These are phyloP conservation scores for Trypanosoma scelopori DNA, from an alignment of 208 protist genomes.

Conservation along the genomic window DNA sequence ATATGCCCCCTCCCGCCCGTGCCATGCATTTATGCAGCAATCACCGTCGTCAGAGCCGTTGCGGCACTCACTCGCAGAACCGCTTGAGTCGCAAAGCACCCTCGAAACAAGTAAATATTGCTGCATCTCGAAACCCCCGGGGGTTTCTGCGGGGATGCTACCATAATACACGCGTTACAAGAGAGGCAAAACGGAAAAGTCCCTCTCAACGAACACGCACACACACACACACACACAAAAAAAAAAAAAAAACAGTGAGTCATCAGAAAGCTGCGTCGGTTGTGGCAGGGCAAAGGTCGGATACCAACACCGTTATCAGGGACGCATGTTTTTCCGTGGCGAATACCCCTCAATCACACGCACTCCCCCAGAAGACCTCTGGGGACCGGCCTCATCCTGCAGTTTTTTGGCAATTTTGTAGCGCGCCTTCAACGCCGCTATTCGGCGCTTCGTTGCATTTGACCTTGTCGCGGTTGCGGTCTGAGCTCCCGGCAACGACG, in stretches of 20 bases:
- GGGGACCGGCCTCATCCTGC: slow-evolving; percentile 29
- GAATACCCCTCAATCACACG: slow-evolving; percentile 67
- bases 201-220: too few species aligned
- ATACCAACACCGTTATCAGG: background rate
- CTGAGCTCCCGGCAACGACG: background rate
- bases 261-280: background rate
- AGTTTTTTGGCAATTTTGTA: slow-evolving; percentile 59
- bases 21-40: too few species aligned
- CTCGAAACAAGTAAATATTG: background rate
- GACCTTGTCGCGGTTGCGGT: background rate
- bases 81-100: too few species aligned
- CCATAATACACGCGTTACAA: background rate
- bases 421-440: slow-evolving; percentile 76
- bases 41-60: too few species aligned
- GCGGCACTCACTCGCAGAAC: too few species aligned
- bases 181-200: background rate
- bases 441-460: slow-evolving; percentile 42
- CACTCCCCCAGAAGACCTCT: slow-evolving; percentile 31
- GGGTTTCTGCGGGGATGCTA: background rate
- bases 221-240: too few species aligned
- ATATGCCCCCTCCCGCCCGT: too few species aligned
- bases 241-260: background rate
- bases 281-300: background rate
- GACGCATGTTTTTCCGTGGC: slow-evolving; percentile 36
- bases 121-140: too few species aligned